Conservation (phyloP, 768 basidiomycete genomes). For the Leucosporidium scottii region DNA sequence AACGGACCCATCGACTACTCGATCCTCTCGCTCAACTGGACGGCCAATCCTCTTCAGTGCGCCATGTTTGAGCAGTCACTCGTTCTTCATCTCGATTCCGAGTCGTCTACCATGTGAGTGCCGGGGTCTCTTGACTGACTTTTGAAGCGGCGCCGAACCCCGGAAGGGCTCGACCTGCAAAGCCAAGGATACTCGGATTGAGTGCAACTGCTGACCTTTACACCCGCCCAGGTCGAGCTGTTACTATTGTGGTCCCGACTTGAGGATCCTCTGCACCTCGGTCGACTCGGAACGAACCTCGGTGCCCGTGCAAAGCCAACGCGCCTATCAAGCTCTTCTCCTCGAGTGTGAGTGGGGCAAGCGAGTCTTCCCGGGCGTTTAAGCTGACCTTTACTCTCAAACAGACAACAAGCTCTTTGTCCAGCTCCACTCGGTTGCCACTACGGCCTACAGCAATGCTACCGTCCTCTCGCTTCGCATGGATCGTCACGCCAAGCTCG, state of each 20-base stretch:
- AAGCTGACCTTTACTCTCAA: not conserved
- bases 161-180: too few species aligned
- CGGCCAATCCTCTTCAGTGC: slow-evolving; percentile 7
- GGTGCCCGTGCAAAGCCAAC: not conserved
- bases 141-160: too few species aligned
- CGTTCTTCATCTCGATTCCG: not conserved
- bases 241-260: not conserved
- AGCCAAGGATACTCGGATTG: too few species aligned
- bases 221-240: not conserved
- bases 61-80: slow-evolving; percentile 21
- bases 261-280: slow-evolving; percentile 22
- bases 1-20: slow-evolving; percentile 22
- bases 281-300: slow-evolving; percentile 20
- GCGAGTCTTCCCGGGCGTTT: not conserved
- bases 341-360: not conserved
- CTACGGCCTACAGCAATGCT: slow-evolving; percentile 8
- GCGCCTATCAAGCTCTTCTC: not conserved
- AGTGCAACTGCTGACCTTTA: too few species aligned
- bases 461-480: slow-evolving; percentile 10
- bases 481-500: not conserved
- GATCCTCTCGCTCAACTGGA: slow-evolving; percentile 14
- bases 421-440: slow-evolving; percentile 1
- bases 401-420: not conserved
- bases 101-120: not conserved
- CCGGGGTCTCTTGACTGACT: too few species aligned